Percentiles rank a stretch among this genome's conserved stretches.
These are phyloP conservation scores for Saccharomyces mikatae DNA, from an alignment of 805 yeast species.

Conservation along the genomic window DNA sequence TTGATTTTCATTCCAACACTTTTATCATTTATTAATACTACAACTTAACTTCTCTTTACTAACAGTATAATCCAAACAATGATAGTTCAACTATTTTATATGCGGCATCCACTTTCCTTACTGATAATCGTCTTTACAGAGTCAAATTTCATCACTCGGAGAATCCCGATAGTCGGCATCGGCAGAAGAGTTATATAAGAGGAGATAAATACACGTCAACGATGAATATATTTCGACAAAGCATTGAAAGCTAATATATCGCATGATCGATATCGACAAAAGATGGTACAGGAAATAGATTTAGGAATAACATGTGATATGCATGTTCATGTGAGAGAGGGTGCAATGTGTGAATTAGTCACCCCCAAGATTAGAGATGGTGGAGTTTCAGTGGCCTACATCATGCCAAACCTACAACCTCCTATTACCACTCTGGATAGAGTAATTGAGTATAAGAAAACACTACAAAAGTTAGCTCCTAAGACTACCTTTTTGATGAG, in stretches of 20 bases:
- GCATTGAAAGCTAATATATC: neutral
- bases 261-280: neutral
- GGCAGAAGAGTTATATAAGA: neutral
- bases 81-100: neutral
- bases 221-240: neutral
- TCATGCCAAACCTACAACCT: conserved; percentile 95
- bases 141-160: neutral
- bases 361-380: conserved; percentile 88
- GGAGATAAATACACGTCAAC: neutral
- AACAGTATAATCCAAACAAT: neutral
- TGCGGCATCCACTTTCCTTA: neutral
- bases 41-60: too few relatives aligned
- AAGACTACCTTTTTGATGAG: conserved; percentile 87
- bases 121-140: neutral
- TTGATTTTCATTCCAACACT: too few relatives aligned
- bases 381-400: conserved; percentile 82
- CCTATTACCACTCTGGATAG: conserved; percentile 74
- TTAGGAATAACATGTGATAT: conserved; percentile 78
- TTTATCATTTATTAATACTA: too few relatives aligned
- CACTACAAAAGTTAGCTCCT: conserved; percentile 61
- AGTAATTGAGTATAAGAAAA: conserved; percentile 60
- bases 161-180: neutral
- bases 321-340: conserved; percentile 95
- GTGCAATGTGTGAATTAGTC: conserved; percentile 82
- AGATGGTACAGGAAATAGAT: conserved; percentile 17